Percentiles rank a stretch among this genome's conserved stretches.
phyloP scores from a whole-genome alignment of 495 filamentous ascomycete genomes.

The Neurospora tetraspora region DNA sequence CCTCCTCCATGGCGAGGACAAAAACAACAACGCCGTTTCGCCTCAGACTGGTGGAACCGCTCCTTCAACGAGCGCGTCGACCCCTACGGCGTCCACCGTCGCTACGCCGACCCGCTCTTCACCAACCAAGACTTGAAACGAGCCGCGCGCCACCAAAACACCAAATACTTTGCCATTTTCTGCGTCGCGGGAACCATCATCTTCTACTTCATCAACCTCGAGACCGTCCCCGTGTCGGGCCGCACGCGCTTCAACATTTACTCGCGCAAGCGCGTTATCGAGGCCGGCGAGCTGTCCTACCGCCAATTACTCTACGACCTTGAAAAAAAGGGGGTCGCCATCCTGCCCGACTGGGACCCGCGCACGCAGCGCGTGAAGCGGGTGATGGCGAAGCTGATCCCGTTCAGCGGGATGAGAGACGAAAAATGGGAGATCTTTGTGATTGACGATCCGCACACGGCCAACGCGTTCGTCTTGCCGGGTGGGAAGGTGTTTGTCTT shows the following conservation, averaged over 20 bases:
- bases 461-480: conserved; percentile 86
- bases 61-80: not conserved
- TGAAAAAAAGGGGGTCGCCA: conserved; percentile 16
- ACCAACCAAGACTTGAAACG: conserved; percentile 14
- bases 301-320: conserved; percentile 38
- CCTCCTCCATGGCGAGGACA: not conserved
- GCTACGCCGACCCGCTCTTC: conserved; percentile 31
- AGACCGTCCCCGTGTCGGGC: conserved; percentile 71
- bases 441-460: conserved; percentile 51
- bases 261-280: conserved; percentile 42
- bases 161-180: conserved; percentile 23
- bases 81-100: conserved; percentile 13
- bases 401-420: conserved; percentile 47
- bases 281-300: conserved; percentile 44
- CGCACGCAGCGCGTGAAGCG: conserved; percentile 43
- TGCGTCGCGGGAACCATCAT: conserved; percentile 26
- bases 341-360: conserved; percentile 34
- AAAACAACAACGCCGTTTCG: not conserved
- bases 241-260: conserved; percentile 77
- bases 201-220: conserved; percentile 65
- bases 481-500: conserved; percentile 94
- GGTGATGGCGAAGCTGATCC: conserved; percentile 64
- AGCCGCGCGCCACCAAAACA: conserved; percentile 17
- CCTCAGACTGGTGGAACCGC: not conserved
- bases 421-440: conserved; percentile 78